Evolutionary conservation across 179 eudicot genomes (phyloP), one percentile per base, ranked within the genome.

Genomic region (Spinacia oleracea): DNA sequence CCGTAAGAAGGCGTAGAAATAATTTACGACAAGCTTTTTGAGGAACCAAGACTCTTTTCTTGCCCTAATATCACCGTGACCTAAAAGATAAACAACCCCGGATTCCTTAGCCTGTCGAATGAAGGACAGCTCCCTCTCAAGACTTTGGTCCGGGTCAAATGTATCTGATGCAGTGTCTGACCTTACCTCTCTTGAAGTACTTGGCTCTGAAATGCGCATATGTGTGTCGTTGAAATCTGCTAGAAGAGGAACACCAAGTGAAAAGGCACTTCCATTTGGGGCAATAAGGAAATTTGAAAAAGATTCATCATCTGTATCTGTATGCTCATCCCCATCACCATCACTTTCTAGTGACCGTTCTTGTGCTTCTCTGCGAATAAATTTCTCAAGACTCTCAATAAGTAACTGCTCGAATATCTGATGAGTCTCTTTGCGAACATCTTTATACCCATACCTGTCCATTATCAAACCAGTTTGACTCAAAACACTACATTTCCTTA

Each of bases 81-180:
- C 99, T 78, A 96, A 94, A 82, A 96, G 99, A 85, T 96, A 96
- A 35, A 96, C 97, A 23, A 96, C 94, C 18, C 99, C 99, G 0
- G 97, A 94, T 80, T 90, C 96, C 71, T 89, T 94, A 64, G 99
- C 98, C 81, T 89, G 89, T 79, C 89, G 87, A 59, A 96, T 80
- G 86, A 96, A 92, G 35, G 92, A 92, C 9, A 96, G 88, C 88
- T 96, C 99, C 83, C 89, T 89, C 77, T 93, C 99, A 7, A 96
- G 89, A 81, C 93, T 89, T 43, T 96, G 91, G 80, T 96, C 94
- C 16, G 89, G 83, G 82, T 94, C 97, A 62, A 81, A 64, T 38
- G 80, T 76, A 50, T 84, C 91, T 8, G 83, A 40, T 53, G 83
- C 65, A 75, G 76, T 25, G 68, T 83, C 90, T 5, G 82, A 31